Evolutionary conservation across 2,329 filamentous ascomycete genomes (phyloP).

Genomic region (Phyllosticta paracitricarpa): DNA sequence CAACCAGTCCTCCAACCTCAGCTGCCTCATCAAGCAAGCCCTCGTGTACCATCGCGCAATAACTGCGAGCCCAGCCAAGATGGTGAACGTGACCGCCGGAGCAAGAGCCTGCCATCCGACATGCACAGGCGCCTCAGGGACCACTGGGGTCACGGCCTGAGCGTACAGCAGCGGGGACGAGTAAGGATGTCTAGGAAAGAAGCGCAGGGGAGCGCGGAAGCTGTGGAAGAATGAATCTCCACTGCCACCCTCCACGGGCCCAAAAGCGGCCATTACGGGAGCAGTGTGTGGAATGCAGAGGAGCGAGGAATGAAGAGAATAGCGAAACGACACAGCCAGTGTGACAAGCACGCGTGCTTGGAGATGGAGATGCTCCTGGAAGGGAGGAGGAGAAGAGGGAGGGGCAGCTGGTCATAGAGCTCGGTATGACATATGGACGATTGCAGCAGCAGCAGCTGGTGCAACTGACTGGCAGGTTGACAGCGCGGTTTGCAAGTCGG

Average conservation of each 20-base stretch:
- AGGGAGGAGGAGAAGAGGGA: background rate
- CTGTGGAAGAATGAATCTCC: background rate
- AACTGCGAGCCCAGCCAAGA: slow-evolving; percentile 18
- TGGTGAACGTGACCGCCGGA: slow-evolving; percentile 18
- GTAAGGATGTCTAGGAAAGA: background rate
- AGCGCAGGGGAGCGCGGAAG: background rate
- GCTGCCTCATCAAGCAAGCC: slow-evolving; percentile 11
- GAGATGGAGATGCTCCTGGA: background rate
- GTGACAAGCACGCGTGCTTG: background rate
- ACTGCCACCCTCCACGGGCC: background rate
- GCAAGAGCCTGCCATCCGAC: slow-evolving; percentile 16
- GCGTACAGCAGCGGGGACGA: slow-evolving; percentile 3
- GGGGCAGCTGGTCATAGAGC: background rate
- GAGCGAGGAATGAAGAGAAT: background rate
- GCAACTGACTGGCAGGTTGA: background rate
- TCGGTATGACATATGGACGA: background rate
- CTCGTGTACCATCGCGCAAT: slow-evolving; percentile 22
- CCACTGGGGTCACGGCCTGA: background rate
- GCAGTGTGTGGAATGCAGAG: background rate
- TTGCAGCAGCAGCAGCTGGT: background rate
- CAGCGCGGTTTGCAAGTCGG: background rate
- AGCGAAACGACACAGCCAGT: background rate
- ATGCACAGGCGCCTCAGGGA: background rate
- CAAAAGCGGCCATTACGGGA: background rate
- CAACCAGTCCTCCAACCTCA: slow-evolving; percentile 20